Percentiles rank a stretch among this genome's conserved stretches.
These are phyloP conservation scores for Penicillium soppii DNA, from an alignment of 495 filamentous ascomycete genomes.

Conservation along the genomic window DNA sequence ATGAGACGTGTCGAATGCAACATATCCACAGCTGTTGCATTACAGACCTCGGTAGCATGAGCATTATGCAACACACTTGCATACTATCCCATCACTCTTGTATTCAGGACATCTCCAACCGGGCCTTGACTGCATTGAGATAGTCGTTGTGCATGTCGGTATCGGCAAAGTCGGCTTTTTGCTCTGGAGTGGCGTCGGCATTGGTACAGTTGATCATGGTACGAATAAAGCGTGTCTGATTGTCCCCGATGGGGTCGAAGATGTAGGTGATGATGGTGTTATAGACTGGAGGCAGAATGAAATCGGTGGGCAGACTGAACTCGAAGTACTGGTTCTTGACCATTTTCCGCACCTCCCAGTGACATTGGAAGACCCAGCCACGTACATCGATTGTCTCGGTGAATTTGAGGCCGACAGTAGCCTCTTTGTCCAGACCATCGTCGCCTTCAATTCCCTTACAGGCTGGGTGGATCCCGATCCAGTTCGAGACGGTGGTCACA, in stretches of 20 bases:
- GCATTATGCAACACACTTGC: neutral
- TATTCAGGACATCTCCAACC: neutral
- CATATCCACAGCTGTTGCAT: neutral
- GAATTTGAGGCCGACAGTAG: neutral
- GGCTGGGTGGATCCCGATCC: neutral
- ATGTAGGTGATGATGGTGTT: neutral
- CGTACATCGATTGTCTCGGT: neutral
- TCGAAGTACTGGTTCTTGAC: neutral
- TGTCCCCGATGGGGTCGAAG: neutral
- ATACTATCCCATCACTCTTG: neutral
- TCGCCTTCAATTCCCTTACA: neutral
- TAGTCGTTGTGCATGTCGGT: neutral
- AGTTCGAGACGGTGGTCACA: neutral
- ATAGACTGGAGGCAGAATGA: neutral
- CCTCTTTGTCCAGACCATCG: neutral
- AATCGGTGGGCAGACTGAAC: neutral
- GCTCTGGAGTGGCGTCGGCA: neutral
- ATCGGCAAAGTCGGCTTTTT: neutral
- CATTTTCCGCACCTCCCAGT: neutral
- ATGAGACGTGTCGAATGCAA: neutral
- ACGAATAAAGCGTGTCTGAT: neutral
- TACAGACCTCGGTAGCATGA: neutral
- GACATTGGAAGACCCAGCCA: neutral
- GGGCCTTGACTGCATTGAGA: neutral
- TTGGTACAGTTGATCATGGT: neutral